Conservation (phyloP, 2,329 filamentous ascomycete species). For the Tolypocladium ophioglossoides region DNA sequence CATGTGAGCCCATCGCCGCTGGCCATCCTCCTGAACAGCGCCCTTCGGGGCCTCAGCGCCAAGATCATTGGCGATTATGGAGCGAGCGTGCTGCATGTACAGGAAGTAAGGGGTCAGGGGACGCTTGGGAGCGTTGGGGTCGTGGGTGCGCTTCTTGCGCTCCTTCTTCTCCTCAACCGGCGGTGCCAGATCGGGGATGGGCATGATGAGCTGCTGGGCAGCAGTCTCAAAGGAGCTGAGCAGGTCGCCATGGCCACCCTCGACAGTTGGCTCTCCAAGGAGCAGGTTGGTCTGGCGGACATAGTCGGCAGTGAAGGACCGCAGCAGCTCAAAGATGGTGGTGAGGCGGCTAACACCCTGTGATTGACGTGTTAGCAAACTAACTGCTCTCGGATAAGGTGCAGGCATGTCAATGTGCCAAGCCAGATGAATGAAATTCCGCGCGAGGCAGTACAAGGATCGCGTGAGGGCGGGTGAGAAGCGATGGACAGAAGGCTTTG, state of each 20-base stretch:
- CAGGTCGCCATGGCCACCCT: constrained; percentile 31
- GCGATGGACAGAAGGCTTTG: not conserved
- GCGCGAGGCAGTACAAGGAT: not conserved
- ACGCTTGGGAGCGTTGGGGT: constrained; percentile 91
- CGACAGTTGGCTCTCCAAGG: constrained; percentile 51
- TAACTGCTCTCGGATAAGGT: too few relatives aligned
- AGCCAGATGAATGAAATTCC: not conserved
- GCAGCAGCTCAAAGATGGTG: constrained; percentile 69
- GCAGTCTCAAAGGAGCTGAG: constrained; percentile 43
- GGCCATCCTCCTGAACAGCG: constrained; percentile 79
- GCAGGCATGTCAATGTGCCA: not conserved
- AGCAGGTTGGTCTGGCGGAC: constrained; percentile 81
- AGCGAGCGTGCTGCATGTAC: constrained; percentile 81
- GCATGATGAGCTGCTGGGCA: constrained; percentile 34
- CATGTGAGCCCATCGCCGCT: constrained; percentile 77
- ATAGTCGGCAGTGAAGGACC: constrained; percentile 72
- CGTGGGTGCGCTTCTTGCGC: constrained; percentile 76
- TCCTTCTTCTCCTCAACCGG: constrained; percentile 66
- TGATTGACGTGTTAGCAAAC: constrained; percentile 33
- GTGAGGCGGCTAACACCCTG: constrained; percentile 52
- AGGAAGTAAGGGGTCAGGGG: constrained; percentile 92
- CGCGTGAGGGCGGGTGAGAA: not conserved
- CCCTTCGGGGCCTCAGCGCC: constrained; percentile 69
- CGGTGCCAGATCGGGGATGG: constrained; percentile 28
- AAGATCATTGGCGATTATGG: constrained; percentile 70